Base-by-base conservation (phyloP, 257 asterid species). In the Avicennia marina region DNA sequence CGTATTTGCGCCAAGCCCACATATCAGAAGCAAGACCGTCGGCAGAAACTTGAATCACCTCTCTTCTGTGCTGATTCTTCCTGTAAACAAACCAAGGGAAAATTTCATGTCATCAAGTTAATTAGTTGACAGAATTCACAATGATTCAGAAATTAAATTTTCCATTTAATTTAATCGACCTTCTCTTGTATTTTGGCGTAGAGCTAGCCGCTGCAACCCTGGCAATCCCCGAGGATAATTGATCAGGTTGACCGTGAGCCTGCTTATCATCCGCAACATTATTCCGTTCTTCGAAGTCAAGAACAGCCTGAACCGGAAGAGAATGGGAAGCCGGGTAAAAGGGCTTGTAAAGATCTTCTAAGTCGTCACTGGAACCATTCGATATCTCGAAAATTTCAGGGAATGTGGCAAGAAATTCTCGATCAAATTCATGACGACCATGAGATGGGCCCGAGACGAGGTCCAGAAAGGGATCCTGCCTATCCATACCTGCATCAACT, bases 1-100 rank as follows among this genome's bases (percentile, higher is more conserved):
- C 98, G 66, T 90, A 91, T 69, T 91, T 91, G 9, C 98, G 76
- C 98, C 98, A 91, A 40, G 98, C 98, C 98, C 98, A 91, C 79
- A 54, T 71, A 66, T 91, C 98, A 49, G 91, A 73, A 71, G 84
- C 52, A 2, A 91, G 85, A 7, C 77, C 94, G 40, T 83, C 89
- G 0, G 86, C 93, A 10, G 81, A 62, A 31, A 85, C 84, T 54
- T 81, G 85, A 38, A 75, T 50, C 74, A 85, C 88, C 40, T 78
- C 94, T 63, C 94, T 81, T 58, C 83, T 91, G 0, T 79, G 93
- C 59, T 88, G 94, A 75, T 81, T 88, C 70, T 87, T 91, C 77
- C 98, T 87, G 70, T 15, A 13, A 24, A 12, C 22, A 6, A 49
- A 6, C 1, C 21, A 20, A 46, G 3, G 7, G 3, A 29, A 29